Evolutionary conservation across 176 grass and related monocot species (phyloP).

Genomic region (Raddia guianensis): DNA sequence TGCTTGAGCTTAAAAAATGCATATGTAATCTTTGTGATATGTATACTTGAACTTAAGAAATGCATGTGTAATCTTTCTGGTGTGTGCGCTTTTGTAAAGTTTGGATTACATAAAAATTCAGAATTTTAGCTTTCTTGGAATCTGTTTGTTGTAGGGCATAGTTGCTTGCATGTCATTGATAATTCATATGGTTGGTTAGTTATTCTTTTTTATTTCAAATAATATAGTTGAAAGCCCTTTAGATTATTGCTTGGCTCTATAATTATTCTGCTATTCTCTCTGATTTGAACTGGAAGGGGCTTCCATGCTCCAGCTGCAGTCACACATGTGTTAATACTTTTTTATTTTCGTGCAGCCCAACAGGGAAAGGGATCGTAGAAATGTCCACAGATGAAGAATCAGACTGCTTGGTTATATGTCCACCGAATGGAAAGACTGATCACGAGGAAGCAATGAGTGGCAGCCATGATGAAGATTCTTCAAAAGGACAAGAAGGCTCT

Average conservation of each 20-base stretch:
- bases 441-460: conserved; percentile 43
- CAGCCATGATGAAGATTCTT: conserved; percentile 63
- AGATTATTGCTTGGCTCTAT: conserved; percentile 40
- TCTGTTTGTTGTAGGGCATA: conserved; percentile 22
- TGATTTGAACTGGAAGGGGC: conserved; percentile 14
- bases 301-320: conserved; percentile 20
- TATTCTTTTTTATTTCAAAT: conserved; percentile 29
- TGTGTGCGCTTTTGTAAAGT: no score
- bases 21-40: neutral
- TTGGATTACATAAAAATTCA: no score
- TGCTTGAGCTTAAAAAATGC: neutral
- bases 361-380: conserved; percentile 58
- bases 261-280: conserved; percentile 40
- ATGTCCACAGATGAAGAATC: conserved; percentile 65
- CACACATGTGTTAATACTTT: conserved; percentile 39
- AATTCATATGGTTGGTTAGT: conserved; percentile 29
- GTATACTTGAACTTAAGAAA: no score
- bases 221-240: neutral
- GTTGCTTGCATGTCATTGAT: conserved; percentile 52
- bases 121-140: conserved; percentile 16
- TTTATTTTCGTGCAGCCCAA: conserved; percentile 55
- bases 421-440: conserved; percentile 48
- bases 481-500: conserved; percentile 47
- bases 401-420: conserved; percentile 52
- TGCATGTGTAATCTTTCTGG: no score